Evolutionary conservation across 768 basidiomycete species (phyloP).

Genomic region (Clitopilus hobsonii): DNA sequence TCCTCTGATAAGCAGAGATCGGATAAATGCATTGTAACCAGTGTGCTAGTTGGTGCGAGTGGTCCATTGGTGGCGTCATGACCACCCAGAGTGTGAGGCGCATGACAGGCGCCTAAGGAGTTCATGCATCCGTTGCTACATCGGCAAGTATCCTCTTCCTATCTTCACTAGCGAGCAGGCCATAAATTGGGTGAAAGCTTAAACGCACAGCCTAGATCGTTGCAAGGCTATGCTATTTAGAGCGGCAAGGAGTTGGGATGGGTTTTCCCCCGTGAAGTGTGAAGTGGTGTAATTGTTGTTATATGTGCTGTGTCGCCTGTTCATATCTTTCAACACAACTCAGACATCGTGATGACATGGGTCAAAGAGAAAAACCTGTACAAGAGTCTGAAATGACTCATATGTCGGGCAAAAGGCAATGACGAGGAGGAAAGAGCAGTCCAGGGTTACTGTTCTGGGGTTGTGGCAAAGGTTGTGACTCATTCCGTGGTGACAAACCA

Average conservation of each 20-base stretch:
- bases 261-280: neutral
- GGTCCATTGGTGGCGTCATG: neutral
- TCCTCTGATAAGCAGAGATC: too few relatives aligned
- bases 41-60: too few relatives aligned
- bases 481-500: neutral
- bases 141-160: neutral
- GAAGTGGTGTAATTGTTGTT: neutral
- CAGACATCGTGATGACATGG: neutral
- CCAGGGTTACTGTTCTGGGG: too few relatives aligned
- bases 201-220: neutral
- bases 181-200: neutral
- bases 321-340: neutral
- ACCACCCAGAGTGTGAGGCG: neutral
- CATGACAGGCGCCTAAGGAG: constrained; percentile 1
- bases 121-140: neutral
- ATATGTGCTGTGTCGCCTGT: neutral
- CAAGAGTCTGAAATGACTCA: neutral
- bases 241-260: neutral
- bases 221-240: neutral
- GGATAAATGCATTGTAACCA: too few relatives aligned
- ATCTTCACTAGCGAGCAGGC: neutral
- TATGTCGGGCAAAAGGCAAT: too few relatives aligned
- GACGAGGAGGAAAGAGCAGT: too few relatives aligned
- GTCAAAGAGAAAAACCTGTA: neutral
- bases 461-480: neutral